Percentiles rank a stretch among this genome's conserved stretches.
These are phyloP conservation scores for Artemisia argyi DNA, from an alignment of 129 eudicot genomes.

Conservation along the genomic window DNA sequence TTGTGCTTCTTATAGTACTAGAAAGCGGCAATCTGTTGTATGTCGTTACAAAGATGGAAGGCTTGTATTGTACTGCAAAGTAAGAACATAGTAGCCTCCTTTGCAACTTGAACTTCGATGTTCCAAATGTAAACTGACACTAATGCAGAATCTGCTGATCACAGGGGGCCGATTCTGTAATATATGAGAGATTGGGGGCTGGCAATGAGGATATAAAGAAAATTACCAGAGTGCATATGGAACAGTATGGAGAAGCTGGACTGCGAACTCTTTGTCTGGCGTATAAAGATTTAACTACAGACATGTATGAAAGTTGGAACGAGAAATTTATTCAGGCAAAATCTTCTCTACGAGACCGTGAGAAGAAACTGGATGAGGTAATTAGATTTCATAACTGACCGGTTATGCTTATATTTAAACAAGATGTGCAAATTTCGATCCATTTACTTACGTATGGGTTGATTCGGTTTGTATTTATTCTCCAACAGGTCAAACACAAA, in stretches of 20 bases:
- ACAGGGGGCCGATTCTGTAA: constrained; percentile 96
- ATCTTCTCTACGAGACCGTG: constrained; percentile 87
- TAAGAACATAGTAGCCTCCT: constrained; percentile 25
- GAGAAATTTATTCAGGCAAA: constrained; percentile 91
- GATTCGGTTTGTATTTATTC: background rate
- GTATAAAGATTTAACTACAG: constrained; percentile 67
- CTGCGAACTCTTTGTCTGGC: constrained; percentile 96
- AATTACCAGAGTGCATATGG: constrained; percentile 76
- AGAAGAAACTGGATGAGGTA: constrained; percentile 96
- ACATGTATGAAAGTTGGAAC: constrained; percentile 82
- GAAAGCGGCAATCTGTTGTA: constrained; percentile 98
- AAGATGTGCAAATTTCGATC: constrained; percentile 2
- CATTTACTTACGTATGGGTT: constrained; percentile 10
- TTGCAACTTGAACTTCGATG: constrained; percentile 19
- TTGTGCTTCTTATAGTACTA: constrained; percentile 52
- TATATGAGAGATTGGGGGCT: constrained; percentile 71
- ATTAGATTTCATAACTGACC: constrained; percentile 5
- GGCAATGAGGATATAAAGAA: constrained; percentile 67
- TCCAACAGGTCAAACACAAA: constrained; percentile 2
- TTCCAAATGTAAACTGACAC: constrained; percentile 25
- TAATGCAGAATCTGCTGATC: constrained; percentile 26
- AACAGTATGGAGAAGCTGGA: constrained; percentile 94
- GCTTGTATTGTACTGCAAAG: constrained; percentile 96
- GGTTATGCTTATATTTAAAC: background rate
- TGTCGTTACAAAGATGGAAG: constrained; percentile 90